These are phyloP conservation scores for Clonostachys rosea DNA, from an alignment of 2,329 filamentous ascomycete genomes.

Conservation along the genomic window DNA sequence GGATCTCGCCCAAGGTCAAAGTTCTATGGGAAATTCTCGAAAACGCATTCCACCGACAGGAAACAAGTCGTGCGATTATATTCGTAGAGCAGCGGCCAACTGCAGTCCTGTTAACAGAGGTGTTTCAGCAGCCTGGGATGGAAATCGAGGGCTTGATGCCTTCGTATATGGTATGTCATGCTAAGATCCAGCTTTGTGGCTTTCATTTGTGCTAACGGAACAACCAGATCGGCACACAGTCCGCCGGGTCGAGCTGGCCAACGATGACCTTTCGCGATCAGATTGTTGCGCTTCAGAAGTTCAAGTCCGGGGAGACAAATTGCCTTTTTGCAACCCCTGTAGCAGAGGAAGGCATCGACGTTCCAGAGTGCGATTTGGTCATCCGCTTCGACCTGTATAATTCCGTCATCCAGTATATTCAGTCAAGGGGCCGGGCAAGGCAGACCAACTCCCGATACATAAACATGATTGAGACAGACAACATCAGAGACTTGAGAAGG, in stretches of 20 bases:
- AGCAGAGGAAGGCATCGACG: conserved; percentile 64
- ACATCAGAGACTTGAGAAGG: conserved; percentile 52
- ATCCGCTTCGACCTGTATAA: conserved; percentile 48
- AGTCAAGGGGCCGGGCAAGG: conserved; percentile 48
- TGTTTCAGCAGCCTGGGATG: conserved; percentile 56
- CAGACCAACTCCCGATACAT: conserved; percentile 44
- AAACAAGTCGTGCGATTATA: conserved; percentile 62
- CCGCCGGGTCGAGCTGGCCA: neutral
- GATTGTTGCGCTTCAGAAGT: conserved; percentile 34
- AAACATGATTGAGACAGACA: conserved; percentile 75
- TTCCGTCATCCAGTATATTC: conserved; percentile 54
- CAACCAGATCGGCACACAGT: conserved; percentile 47
- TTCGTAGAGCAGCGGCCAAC: conserved; percentile 81
- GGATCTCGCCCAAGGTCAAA: conserved; percentile 70
- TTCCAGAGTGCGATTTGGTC: conserved; percentile 59
- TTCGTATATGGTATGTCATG: conserved; percentile 53
- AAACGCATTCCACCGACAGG: conserved; percentile 59
- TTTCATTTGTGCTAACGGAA: conserved; percentile 12
- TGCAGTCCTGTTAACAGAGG: conserved; percentile 65
- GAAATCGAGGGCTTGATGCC: conserved; percentile 53
- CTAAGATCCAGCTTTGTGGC: neutral
- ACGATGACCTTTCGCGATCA: neutral
- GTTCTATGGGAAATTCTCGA: conserved; percentile 56
- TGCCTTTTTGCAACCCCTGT: conserved; percentile 60
- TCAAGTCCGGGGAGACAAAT: conserved; percentile 49